phyloP scores from a whole-genome alignment of 805 yeast genomes.

The Cyberlindnera saturnus region DNA sequence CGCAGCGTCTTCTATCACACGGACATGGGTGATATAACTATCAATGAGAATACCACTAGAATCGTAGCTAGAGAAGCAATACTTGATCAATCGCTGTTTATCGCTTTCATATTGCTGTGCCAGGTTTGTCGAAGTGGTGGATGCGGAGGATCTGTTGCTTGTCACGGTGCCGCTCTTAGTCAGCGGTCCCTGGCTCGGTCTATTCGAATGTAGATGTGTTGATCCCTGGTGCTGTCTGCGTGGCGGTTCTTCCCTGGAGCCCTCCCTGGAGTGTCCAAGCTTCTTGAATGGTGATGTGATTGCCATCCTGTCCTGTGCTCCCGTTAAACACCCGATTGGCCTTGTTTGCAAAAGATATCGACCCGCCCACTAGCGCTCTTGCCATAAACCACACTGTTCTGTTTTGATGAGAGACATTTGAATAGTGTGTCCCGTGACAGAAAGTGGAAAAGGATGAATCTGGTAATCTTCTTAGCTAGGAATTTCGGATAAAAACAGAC shows the following conservation, averaged over 20 bases:
- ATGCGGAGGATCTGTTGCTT: slow-evolving; percentile 21
- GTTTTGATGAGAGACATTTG: too few species aligned
- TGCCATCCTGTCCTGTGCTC: slow-evolving; percentile 14
- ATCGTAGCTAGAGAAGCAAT: slow-evolving; percentile 44
- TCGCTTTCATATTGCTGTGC: slow-evolving; percentile 58
- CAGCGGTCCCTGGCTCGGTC: slow-evolving; percentile 18
- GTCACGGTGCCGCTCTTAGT: slow-evolving; percentile 27
- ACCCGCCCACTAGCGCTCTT: too few species aligned
- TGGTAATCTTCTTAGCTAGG: too few species aligned
- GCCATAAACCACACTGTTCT: too few species aligned
- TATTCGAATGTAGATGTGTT: background rate
- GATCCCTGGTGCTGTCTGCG: slow-evolving; percentile 1
- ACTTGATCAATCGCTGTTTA: slow-evolving; percentile 39
- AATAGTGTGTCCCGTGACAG: too few species aligned
- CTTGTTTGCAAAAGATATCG: too few species aligned
- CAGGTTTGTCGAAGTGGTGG: slow-evolving; percentile 28
- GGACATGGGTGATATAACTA: slow-evolving; percentile 69
- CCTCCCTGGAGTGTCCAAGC: slow-evolving; percentile 26
- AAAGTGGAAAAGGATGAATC: too few species aligned
- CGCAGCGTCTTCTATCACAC: slow-evolving; percentile 67
- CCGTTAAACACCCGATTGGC: too few species aligned
- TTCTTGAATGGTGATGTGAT: slow-evolving; percentile 32
- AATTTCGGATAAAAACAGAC: too few species aligned
- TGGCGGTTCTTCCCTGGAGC: slow-evolving; percentile 23
- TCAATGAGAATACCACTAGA: slow-evolving; percentile 39